Evolutionary conservation across 176 grass and related monocot genomes (phyloP), one percentile per base, ranked within the genome.

Genomic region (Bromus sterilis): DNA sequence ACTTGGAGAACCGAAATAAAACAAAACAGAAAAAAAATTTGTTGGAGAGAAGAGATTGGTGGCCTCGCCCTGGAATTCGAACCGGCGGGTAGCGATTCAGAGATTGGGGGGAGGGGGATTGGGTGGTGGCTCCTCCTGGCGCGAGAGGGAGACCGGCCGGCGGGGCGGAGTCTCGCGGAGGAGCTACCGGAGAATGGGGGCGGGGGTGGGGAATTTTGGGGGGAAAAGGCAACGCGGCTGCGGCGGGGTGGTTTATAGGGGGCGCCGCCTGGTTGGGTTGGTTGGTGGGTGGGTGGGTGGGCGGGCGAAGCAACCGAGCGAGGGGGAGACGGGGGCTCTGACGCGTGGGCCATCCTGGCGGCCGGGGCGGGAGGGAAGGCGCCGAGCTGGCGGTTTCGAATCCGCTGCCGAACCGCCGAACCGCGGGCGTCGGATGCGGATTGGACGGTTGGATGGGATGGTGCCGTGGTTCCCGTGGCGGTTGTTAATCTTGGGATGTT

Each of bases 331-430:
- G 16, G 16, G 35, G 11, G n/a, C 36, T 60, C 59, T 65, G n/a
- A 40, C 20, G 20, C 10, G 37, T 14, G 78, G 61, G 75, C 56
- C n/a, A n/a, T n/a, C 56, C 59, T 4, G 36, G 11, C 32, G 12
- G 18, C 5, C 71, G 56, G 6, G 40, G 37, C 46, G 66, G 81
- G 75, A 84, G 75, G 81, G 48, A 21, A 21, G 48, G 6, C 6
- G 18, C 48, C 57, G 67, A n/a, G 76, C 61, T 69, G 7, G 7
- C 67, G 30, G 68, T 72, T 84, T 89, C 28, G 76, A 80, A 85
- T 75, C 66, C 75, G 77, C 66, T 9, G 56, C 44, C 25, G 15
- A 1, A 1, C n/a, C 35, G 23, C 28, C 9, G 25, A 4, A 72
- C 36, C 34, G 0, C 18, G 0, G 13, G 80, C 80, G 74, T 83